These are phyloP conservation scores for Colletotrichum sp. DNA, from an alignment of 2,329 filamentous ascomycete species.

Conservation along the genomic window DNA sequence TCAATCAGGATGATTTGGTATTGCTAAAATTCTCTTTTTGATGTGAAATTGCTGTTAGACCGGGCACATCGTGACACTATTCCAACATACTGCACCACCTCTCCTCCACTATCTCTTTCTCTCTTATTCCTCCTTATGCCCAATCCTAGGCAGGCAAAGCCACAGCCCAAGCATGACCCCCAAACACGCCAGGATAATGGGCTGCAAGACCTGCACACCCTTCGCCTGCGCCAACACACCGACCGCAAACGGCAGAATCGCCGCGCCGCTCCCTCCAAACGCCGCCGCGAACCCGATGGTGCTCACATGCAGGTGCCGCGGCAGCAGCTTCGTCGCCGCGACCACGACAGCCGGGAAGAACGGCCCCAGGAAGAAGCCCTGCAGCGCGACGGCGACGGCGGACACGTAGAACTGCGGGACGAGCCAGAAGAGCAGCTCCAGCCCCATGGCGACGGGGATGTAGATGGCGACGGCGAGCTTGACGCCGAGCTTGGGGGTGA, in stretches of 20 bases:
- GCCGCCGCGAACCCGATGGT: slow-evolving; percentile 80
- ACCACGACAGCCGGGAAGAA: slow-evolving; percentile 77
- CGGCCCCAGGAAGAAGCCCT: slow-evolving; percentile 82
- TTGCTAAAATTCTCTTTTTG: not conserved
- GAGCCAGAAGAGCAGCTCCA: slow-evolving; percentile 81
- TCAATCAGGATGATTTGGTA: not conserved
- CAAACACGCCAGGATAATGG: slow-evolving; percentile 58
- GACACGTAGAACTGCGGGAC: slow-evolving; percentile 80
- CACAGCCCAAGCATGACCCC: slow-evolving; percentile 49
- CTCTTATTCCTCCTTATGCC: slow-evolving; percentile 41
- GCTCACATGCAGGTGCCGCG: slow-evolving; percentile 75
- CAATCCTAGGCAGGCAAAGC: slow-evolving; percentile 47
- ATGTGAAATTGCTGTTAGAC: not conserved
- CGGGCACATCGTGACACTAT: not conserved
- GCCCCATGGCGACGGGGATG: slow-evolving; percentile 64
- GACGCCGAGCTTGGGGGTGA: slow-evolving; percentile 75
- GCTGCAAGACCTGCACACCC: slow-evolving; percentile 62
- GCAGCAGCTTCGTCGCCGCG: slow-evolving; percentile 71
- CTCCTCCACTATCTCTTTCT: not conserved
- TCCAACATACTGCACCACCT: not conserved
- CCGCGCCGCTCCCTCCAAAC: slow-evolving; percentile 75
- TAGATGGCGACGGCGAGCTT: slow-evolving; percentile 69
- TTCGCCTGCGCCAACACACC: slow-evolving; percentile 67
- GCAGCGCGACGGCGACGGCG: slow-evolving; percentile 71
- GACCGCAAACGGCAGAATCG: slow-evolving; percentile 69